These are phyloP conservation scores for Pluteus cervinus DNA, from an alignment of 768 basidiomycete species.

Conservation along the genomic window DNA sequence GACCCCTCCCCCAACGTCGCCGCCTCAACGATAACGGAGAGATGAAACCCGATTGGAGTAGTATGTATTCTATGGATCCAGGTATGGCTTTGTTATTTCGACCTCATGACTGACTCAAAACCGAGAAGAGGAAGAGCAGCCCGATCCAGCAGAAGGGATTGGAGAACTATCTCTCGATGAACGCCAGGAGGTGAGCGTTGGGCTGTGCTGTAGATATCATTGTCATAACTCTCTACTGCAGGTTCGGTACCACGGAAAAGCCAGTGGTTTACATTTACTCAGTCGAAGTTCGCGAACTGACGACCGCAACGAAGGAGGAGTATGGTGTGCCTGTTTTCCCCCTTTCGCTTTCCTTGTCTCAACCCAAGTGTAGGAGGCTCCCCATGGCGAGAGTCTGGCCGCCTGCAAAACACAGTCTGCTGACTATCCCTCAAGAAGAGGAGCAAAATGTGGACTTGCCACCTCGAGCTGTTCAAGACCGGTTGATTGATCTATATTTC, in stretches of 20 bases:
- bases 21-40: constrained; percentile 33
- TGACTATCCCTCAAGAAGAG: constrained; percentile 35
- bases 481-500: constrained; percentile 72
- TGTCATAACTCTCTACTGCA: constrained; percentile 20
- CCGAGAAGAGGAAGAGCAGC: constrained; percentile 34
- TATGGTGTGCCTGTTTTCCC: constrained; percentile 41
- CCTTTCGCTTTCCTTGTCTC: constrained; percentile 7
- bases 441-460: constrained; percentile 53
- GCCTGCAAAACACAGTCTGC: constrained; percentile 37
- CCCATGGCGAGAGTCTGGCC: constrained; percentile 79
- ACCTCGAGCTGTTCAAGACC: constrained; percentile 54
- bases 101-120: background rate
- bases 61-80: constrained; percentile 54
- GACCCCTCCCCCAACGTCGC: constrained; percentile 40
- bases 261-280: constrained; percentile 73
- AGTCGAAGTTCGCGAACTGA: constrained; percentile 60
- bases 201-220: background rate
- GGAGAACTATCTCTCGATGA: constrained; percentile 73
- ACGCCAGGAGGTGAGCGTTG: constrained; percentile 65
- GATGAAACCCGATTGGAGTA: constrained; percentile 44
- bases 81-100: constrained; percentile 11
- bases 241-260: constrained; percentile 80
- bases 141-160: constrained; percentile 49
- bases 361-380: constrained; percentile 54
- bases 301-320: constrained; percentile 60